A percentile compares a stretch with the other conserved stretches of the same genome.
Evolutionary conservation across 257 asterid genomes (phyloP).

Genomic region (Penstemon eatonii): DNA sequence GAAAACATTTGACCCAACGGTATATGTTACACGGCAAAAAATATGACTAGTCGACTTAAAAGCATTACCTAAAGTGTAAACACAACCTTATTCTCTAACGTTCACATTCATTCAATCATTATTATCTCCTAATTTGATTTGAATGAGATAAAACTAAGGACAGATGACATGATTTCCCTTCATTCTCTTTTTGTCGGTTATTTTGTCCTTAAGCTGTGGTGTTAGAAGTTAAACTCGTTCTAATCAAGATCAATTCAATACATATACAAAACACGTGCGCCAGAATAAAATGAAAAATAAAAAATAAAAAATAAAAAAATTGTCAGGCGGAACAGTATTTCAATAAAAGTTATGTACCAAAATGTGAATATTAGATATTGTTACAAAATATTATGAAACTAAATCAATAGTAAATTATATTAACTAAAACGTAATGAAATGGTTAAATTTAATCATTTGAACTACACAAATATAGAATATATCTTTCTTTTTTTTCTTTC

Average conservation of each 20-base stretch:
- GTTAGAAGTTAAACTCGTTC: slow-evolving; percentile 3
- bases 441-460: no score
- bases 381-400: no score
- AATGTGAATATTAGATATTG: no score
- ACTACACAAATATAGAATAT: no score
- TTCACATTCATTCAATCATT: slow-evolving; percentile 2
- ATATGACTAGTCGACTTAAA: slow-evolving; percentile 24
- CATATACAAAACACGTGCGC: slow-evolving; percentile 1
- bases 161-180: slow-evolving; percentile 1
- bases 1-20: slow-evolving; percentile 20
- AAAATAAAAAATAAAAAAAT: background rate
- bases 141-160: slow-evolving; percentile 20
- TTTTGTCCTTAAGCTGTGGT: slow-evolving; percentile 23
- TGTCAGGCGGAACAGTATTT: slow-evolving; percentile 18
- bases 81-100: slow-evolving; percentile 10
- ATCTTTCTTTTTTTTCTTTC: no score
- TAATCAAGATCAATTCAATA: background rate
- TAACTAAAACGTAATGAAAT: no score
- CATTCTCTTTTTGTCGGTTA: slow-evolving; percentile 19
- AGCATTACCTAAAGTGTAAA: background rate
- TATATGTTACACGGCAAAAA: background rate
- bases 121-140: slow-evolving; percentile 19
- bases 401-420: no score
- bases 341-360: no score
- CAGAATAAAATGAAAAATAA: background rate